Conservation (phyloP, 2,329 filamentous ascomycete species). For the Lachnellula hyalina region DNA sequence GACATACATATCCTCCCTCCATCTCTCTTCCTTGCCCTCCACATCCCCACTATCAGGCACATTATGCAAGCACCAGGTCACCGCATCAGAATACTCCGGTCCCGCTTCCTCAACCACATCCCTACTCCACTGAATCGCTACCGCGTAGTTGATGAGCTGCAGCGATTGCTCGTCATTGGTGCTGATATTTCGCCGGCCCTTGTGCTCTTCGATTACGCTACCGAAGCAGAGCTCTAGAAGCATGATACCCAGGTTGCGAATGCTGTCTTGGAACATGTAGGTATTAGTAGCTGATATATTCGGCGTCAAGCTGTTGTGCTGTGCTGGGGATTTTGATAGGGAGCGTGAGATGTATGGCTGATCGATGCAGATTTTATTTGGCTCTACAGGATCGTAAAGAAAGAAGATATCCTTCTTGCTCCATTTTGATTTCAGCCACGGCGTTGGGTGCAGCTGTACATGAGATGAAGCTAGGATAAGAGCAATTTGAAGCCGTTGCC, state of each 20-base stretch:
- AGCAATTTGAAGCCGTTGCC: conserved; percentile 11
- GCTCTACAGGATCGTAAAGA: conserved; percentile 5
- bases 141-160: conserved; percentile 3
- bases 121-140: conserved; percentile 6
- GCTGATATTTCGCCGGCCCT: neutral
- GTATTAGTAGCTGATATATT: neutral
- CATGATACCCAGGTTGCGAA: conserved; percentile 12
- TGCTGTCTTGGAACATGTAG: conserved; percentile 8
- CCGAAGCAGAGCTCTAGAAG: conserved; percentile 16
- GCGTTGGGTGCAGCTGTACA: conserved; percentile 14
- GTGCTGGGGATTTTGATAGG: neutral
- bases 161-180: neutral
- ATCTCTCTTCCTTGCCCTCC: conserved; percentile 8
- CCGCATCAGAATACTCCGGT: conserved; percentile 9
- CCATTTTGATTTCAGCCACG: conserved; percentile 12
- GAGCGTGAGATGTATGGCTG: conserved; percentile 16
- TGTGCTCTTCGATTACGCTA: conserved; percentile 8
- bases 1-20: conserved; percentile 15
- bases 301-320: neutral
- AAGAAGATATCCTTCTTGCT: conserved; percentile 17
- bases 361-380: conserved; percentile 5
- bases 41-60: conserved; percentile 1
- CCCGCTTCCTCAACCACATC: conserved; percentile 12
- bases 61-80: conserved; percentile 14
- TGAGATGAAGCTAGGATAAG: conserved; percentile 13